A percentile compares a stretch with the other conserved stretches of the same genome.
phyloP scores from a whole-genome alignment of 108 stramenopile genomes.

The Fragilariopsis cylindrus region DNA sequence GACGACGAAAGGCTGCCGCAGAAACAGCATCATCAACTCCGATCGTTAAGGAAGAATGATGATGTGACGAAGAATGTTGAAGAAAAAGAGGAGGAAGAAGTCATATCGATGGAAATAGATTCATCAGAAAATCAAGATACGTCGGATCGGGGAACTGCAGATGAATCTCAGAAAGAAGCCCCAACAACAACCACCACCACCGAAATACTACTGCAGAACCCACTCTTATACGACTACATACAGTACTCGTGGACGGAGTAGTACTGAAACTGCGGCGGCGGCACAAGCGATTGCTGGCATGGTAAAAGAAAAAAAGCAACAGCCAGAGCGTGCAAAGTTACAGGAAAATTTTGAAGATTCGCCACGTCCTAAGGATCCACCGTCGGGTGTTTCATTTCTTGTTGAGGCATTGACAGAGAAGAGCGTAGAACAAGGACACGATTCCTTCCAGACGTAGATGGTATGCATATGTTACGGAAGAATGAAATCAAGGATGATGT shows the following conservation, averaged over 20 bases:
- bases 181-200: not conserved
- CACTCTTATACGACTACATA: conserved; percentile 18
- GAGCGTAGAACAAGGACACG: conserved; percentile 75
- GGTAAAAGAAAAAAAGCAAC: not conserved
- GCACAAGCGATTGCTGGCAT: not conserved
- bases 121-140: not conserved
- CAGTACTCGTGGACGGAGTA: conserved; percentile 39
- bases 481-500: conserved; percentile 79
- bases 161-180: not conserved
- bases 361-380: conserved; percentile 19
- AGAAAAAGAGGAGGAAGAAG: not conserved
- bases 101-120: conserved; percentile 2
- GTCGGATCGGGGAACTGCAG: not conserved
- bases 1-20: not conserved
- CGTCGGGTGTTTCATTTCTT: conserved; percentile 53
- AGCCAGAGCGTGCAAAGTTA: not conserved
- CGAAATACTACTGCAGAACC: not conserved
- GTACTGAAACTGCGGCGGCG: conserved; percentile 11
- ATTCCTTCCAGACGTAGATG: conserved; percentile 78
- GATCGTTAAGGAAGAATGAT: not conserved
- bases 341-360: conserved; percentile 10
- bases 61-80: too few relatives aligned
- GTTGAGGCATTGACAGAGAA: conserved; percentile 69
- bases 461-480: conserved; percentile 74
- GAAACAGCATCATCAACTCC: not conserved